These are phyloP conservation scores for Euphorbia corollata DNA, from an alignment of 441 rosid genomes.

Conservation along the genomic window DNA sequence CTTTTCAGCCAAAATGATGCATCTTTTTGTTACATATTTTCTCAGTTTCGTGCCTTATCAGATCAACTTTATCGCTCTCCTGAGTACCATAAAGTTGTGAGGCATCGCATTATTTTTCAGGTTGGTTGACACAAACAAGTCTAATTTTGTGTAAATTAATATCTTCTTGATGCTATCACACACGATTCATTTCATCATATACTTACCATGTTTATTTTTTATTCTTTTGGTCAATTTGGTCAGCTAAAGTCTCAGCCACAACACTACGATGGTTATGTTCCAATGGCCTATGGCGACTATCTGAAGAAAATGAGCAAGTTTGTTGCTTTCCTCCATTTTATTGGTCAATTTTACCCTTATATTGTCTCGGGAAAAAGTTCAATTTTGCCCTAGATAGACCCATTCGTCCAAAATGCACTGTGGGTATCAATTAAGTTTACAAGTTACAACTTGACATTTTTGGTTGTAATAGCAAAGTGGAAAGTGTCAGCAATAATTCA, in stretches of 20 bases:
- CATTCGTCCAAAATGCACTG: neutral
- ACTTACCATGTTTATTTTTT: conserved; percentile 1
- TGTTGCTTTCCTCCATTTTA: conserved; percentile 10
- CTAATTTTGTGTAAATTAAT: neutral
- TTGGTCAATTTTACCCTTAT: neutral
- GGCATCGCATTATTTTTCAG: conserved; percentile 67
- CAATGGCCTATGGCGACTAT: conserved; percentile 61
- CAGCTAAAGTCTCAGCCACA: conserved; percentile 59
- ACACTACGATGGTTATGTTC: conserved; percentile 63
- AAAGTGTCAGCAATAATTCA: neutral
- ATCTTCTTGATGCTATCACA: conserved; percentile 1
- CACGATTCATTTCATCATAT: conserved; percentile 17
- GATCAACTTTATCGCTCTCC: conserved; percentile 85
- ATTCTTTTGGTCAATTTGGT: conserved; percentile 16
- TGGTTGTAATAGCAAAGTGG: neutral
- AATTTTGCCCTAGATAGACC: neutral
- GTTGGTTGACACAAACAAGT: conserved; percentile 27
- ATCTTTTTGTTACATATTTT: conserved; percentile 21
- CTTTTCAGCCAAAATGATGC: conserved; percentile 15
- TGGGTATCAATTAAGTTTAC: neutral
- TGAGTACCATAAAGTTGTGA: conserved; percentile 64
- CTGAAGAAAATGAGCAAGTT: conserved; percentile 67
- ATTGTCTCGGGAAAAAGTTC: neutral
- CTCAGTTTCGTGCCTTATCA: conserved; percentile 82
- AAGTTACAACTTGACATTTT: neutral